Evolutionary conservation across 140 eudicot genomes (phyloP), one percentile per base, ranked within the genome.

Genomic region (Bidens hawaiensis): DNA sequence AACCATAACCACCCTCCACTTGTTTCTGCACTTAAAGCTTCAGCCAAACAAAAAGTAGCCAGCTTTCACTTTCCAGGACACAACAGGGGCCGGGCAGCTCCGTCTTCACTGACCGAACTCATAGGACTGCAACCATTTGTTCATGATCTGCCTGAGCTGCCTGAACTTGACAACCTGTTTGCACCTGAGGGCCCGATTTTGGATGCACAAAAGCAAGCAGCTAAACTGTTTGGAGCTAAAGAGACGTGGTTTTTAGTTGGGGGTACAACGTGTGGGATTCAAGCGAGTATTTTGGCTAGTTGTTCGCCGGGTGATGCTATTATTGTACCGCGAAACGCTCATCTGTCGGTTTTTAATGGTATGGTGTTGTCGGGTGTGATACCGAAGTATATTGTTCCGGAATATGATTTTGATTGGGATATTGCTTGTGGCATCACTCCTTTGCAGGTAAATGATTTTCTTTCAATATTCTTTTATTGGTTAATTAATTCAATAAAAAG

Each of bases 221-320:
- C 98, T 5, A 43, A 82, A 19, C 69, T 91, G 11, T 91, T 91
- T 63, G 98, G 96, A 72, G 98, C 98, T 34, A 46, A 66, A 14
- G 95, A 87, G 76, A 87, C 96, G 46, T 91, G 98, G 96, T 91
- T 91, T 57, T 71, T 91, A 62, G 96, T 87, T 34, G 98, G 98
- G 8, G 98, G 98, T 34, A 82, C 91, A 26, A 91, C 96, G 0
- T 87, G 96, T 63, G 98, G 97, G 47, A 67, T 91, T 52, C 98
- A 87, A 50, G 96, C 98, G 33, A 82, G 95, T 1, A 33, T 91
- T 19, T 80, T 91, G 94, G 95, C 94, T 66, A 80, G 85, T 64
- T 91, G 98, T 77, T 73, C 77, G 33, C 98, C 98, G 4, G 91
- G 95, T 24, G 91, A 84, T 47, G 67, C 65, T 1, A 73, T 91